Conservation (phyloP, 768 basidiomycete species). For the Piloderma croceum region DNA sequence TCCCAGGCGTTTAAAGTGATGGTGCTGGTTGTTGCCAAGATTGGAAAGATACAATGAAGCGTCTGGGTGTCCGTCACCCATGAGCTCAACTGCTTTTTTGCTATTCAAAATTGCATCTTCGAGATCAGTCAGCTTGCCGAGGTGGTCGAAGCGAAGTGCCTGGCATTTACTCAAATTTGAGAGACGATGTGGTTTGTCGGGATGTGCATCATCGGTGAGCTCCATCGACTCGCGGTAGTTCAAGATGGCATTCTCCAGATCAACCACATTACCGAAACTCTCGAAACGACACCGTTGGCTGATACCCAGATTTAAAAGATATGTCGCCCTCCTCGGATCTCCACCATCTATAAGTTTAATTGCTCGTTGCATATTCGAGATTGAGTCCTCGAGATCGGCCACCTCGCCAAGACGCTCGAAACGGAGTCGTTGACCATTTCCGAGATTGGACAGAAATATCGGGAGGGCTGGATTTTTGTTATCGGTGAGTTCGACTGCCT, state of each 20-base stretch:
- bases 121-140: conserved; percentile 23
- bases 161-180: conserved; percentile 11
- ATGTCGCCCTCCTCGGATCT: conserved; percentile 14
- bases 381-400: background rate
- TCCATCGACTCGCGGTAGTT: conserved; percentile 15
- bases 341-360: conserved; percentile 19
- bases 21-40: conserved; percentile 17
- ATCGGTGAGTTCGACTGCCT: too few species aligned
- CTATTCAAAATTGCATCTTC: conserved; percentile 12
- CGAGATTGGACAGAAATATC: conserved; percentile 12
- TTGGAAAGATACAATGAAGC: conserved; percentile 5
- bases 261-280: conserved; percentile 14
- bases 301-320: conserved; percentile 12
- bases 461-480: conserved; percentile 17
- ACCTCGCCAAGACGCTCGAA: conserved; percentile 3
- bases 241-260: conserved; percentile 18
- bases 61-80: conserved; percentile 1
- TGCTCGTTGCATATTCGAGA: background rate
- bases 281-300: conserved; percentile 11
- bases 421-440: conserved; percentile 8
- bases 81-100: conserved; percentile 9
- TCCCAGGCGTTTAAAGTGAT: conserved; percentile 20
- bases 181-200: background rate
- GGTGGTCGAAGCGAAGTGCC: conserved; percentile 16
- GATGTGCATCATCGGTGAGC: conserved; percentile 13